Percentiles rank a stretch among this genome's conserved stretches.
These are phyloP conservation scores for Cladobotryum protrusum DNA, from an alignment of 2,329 filamentous ascomycete genomes.

Conservation along the genomic window DNA sequence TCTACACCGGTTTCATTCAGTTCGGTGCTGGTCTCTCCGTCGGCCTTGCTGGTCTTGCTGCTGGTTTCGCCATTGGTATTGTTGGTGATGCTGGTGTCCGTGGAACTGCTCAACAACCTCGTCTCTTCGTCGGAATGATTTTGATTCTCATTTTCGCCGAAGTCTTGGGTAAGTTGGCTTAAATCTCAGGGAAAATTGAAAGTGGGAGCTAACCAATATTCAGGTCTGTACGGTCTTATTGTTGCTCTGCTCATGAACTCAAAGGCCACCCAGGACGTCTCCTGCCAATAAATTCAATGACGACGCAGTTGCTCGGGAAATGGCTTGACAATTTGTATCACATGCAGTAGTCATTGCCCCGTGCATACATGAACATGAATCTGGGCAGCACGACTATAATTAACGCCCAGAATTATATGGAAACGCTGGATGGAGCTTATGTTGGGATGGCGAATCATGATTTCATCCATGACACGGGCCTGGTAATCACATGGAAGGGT, in stretches of 20 bases:
- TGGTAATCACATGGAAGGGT: conserved; percentile 22
- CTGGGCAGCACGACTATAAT: conserved; percentile 3
- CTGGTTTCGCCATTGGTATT: conserved; percentile 41
- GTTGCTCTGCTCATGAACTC: conserved; percentile 99
- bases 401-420: conserved; percentile 3
- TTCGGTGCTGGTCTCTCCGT: conserved; percentile 38
- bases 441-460: conserved; percentile 19
- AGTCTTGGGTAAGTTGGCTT: conserved; percentile 72
- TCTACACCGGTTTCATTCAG: conserved; percentile 38
- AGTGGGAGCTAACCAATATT: conserved; percentile 17
- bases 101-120: conserved; percentile 41
- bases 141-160: conserved; percentile 53
- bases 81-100: conserved; percentile 41
- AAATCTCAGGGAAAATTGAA: not conserved
- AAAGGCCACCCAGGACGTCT: conserved; percentile 62
- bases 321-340: conserved; percentile 6
- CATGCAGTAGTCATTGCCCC: conserved; percentile 1
- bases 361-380: conserved; percentile 6
- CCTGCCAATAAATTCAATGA: conserved; percentile 35
- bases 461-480: conserved; percentile 15
- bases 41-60: conserved; percentile 39
- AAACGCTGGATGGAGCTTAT: conserved; percentile 14
- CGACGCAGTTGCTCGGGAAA: not conserved
- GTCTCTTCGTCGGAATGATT: conserved; percentile 41
- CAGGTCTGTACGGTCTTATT: conserved; percentile 97